These are phyloP conservation scores for Pythium phragmiticola DNA, from an alignment of 352 stramenopile genomes.

Conservation along the genomic window DNA sequence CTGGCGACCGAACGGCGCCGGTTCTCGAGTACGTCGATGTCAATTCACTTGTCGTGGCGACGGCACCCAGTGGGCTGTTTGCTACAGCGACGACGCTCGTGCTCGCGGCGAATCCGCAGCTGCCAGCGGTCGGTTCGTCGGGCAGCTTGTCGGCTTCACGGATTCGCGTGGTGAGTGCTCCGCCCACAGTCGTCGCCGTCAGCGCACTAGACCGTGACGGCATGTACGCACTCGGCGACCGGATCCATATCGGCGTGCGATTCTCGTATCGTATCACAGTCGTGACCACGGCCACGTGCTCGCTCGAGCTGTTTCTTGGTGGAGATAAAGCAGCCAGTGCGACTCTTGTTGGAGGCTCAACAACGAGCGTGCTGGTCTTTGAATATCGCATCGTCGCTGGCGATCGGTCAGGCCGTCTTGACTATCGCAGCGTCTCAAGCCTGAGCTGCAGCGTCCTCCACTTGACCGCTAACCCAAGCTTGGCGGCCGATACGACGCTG, in stretches of 20 bases:
- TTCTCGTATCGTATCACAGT: constrained; percentile 63
- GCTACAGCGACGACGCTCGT: constrained; percentile 45
- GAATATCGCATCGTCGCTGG: constrained; percentile 44
- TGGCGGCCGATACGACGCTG: constrained; percentile 41
- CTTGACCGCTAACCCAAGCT: constrained; percentile 40
- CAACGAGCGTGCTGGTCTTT: constrained; percentile 50
- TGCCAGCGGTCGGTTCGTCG: constrained; percentile 33
- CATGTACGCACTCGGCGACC: constrained; percentile 45
- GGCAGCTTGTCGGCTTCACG: constrained; percentile 41
- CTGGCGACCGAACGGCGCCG: constrained; percentile 28
- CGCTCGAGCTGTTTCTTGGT: constrained; percentile 44
- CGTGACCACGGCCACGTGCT: constrained; percentile 22
- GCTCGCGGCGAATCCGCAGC: constrained; percentile 26
- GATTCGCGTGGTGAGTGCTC: constrained; percentile 37
- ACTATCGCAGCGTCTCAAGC: constrained; percentile 44
- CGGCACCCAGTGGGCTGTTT: constrained; percentile 32
- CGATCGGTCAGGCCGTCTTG: constrained; percentile 48
- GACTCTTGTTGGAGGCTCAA: constrained; percentile 47
- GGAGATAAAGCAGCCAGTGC: constrained; percentile 36
- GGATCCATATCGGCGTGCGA: constrained; percentile 36
- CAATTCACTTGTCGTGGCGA: constrained; percentile 30
- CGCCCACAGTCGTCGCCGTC: constrained; percentile 42
- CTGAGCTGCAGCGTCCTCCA: constrained; percentile 52
- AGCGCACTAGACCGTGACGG: constrained; percentile 32
- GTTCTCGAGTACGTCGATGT: constrained; percentile 41